phyloP scores from a whole-genome alignment of 2,329 filamentous ascomycete species.

The Trichoderma koningiopsis region DNA sequence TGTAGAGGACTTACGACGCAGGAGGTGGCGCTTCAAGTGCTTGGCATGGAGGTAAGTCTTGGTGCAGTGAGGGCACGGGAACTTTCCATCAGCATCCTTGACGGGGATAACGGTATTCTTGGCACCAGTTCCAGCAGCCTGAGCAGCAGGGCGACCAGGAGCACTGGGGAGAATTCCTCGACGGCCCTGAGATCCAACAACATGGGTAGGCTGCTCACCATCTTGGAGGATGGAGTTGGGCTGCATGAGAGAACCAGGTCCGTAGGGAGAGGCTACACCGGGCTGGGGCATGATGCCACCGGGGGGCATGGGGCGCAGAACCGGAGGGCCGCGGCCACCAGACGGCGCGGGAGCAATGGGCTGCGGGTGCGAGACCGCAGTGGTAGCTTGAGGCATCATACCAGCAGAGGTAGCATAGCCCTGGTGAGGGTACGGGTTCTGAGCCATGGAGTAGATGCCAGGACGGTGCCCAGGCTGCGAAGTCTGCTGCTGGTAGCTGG shows the following conservation, averaged over 20 bases:
- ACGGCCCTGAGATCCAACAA: constrained; percentile 91
- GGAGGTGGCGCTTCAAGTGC: constrained; percentile 92
- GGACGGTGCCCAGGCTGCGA: constrained; percentile 52
- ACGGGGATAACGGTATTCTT: constrained; percentile 86
- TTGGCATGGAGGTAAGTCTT: constrained; percentile 98
- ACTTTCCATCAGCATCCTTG: constrained; percentile 97
- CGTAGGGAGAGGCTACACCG: constrained; percentile 62
- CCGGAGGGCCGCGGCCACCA: constrained; percentile 58
- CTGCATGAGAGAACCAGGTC: constrained; percentile 58
- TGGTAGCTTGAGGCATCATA: constrained; percentile 69
- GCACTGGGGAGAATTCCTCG: constrained; percentile 90
- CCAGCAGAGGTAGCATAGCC: constrained; percentile 58
- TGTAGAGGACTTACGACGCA: constrained; percentile 76
- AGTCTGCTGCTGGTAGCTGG: constrained; percentile 55
- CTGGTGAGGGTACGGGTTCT: constrained; percentile 58
- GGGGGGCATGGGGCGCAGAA: constrained; percentile 71
- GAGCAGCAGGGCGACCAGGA: constrained; percentile 78
- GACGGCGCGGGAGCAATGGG: constrained; percentile 73
- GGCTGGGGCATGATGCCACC: constrained; percentile 63
- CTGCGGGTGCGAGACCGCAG: constrained; percentile 70
- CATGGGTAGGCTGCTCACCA: constrained; percentile 75
- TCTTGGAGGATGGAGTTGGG: constrained; percentile 59
- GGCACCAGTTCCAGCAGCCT: constrained; percentile 66
- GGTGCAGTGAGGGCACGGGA: constrained; percentile 95
- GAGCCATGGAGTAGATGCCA: constrained; percentile 58